Evolutionary conservation across 1,139 yeast genomes (phyloP).

Genomic region (Candida pseudoviswanathii): DNA sequence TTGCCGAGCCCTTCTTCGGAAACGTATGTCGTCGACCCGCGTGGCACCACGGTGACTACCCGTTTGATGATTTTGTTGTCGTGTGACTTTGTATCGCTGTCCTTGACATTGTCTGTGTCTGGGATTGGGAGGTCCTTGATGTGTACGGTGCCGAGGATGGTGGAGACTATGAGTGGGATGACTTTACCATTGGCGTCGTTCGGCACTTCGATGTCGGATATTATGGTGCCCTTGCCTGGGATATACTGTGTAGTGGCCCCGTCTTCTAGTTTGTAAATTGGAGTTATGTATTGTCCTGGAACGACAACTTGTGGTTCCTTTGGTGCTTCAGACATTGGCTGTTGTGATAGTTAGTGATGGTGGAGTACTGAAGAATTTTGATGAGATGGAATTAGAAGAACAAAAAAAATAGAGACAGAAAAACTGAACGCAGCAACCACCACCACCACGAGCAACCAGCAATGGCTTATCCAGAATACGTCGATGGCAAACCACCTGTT

Average conservation of each 20-base stretch:
- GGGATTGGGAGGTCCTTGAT: slow-evolving; percentile 16
- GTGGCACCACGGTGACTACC: slow-evolving; percentile 35
- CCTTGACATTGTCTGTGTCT: no score
- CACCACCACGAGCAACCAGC: slow-evolving; percentile 3
- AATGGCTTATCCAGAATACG: slow-evolving; percentile 42
- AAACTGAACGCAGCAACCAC: neutral
- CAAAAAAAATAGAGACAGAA: neutral
- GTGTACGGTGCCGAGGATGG: slow-evolving; percentile 62
- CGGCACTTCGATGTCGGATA: slow-evolving; percentile 34
- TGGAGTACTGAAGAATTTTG: neutral
- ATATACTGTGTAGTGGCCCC: slow-evolving; percentile 23
- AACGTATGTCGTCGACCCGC: slow-evolving; percentile 7
- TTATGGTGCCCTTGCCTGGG: slow-evolving; percentile 43
- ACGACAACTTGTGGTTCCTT: slow-evolving; percentile 37
- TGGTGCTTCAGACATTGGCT: neutral
- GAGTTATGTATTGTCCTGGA: slow-evolving; percentile 72
- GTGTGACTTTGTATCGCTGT: neutral
- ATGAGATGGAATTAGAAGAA: neutral
- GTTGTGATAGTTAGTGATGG: neutral
- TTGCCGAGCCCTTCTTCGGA: neutral
- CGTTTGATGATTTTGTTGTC: slow-evolving; percentile 12
- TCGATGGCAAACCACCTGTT: slow-evolving; percentile 51
- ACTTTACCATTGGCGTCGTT: slow-evolving; percentile 24
- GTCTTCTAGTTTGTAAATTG: slow-evolving; percentile 33
- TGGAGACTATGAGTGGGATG: slow-evolving; percentile 62